phyloP scores from a whole-genome alignment of 1,284 basidiomycete species.

The Cryptococcus neoformans region DNA sequence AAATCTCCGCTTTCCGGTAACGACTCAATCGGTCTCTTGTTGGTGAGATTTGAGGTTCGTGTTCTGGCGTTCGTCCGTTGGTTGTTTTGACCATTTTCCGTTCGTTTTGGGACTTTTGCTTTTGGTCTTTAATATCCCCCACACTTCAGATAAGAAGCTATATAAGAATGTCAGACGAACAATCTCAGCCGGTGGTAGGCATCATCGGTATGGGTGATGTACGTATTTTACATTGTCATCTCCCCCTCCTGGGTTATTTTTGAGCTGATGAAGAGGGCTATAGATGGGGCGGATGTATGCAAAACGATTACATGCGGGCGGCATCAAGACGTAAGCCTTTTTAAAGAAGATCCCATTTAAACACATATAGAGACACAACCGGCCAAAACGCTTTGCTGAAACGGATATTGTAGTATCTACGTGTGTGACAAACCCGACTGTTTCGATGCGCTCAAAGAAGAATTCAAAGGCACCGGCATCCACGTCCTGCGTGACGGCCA shows the following conservation, averaged over 20 bases:
- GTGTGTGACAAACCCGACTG: slow-evolving; percentile 86
- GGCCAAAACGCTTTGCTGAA: neutral
- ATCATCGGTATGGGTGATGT: slow-evolving; percentile 80
- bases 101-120: too few relatives aligned
- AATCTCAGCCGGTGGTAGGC: slow-evolving; percentile 68
- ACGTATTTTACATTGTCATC: slow-evolving; percentile 11
- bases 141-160: too few relatives aligned
- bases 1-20: too few relatives aligned
- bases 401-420: slow-evolving; percentile 61
- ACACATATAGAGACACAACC: too few relatives aligned
- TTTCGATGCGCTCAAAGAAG: slow-evolving; percentile 62
- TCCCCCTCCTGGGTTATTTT: neutral
- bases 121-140: too few relatives aligned
- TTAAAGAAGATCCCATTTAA: neutral
- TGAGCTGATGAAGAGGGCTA: neutral
- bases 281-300: slow-evolving; percentile 97
- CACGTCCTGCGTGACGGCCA: slow-evolving; percentile 74
- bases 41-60: too few relatives aligned
- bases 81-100: too few relatives aligned
- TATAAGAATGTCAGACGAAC: too few relatives aligned
- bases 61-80: too few relatives aligned
- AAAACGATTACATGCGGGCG: slow-evolving; percentile 65
- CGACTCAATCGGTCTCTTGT: too few relatives aligned
- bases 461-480: slow-evolving; percentile 62
- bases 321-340: slow-evolving; percentile 71